Conservation (phyloP, 2,329 filamentous ascomycete genomes). For the Westerdykella sp. region DNA sequence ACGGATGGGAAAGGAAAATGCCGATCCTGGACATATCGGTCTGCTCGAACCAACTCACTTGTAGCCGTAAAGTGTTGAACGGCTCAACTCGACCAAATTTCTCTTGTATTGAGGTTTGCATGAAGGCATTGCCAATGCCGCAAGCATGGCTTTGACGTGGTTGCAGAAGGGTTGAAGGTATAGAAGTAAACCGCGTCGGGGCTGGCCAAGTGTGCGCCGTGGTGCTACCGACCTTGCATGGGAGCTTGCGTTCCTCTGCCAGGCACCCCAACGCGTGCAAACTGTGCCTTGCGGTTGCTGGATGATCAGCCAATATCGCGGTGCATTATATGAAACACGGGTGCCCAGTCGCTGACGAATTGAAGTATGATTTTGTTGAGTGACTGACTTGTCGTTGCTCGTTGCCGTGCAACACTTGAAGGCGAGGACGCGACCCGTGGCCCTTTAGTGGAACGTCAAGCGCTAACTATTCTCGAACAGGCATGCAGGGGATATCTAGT, state of each 20-base stretch:
- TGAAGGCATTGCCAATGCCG: too few relatives aligned
- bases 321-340: conserved; percentile 16
- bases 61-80: too few relatives aligned
- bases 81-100: too few relatives aligned
- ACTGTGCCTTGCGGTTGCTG: conserved; percentile 13
- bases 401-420: conserved; percentile 1
- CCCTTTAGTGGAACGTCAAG: conserved; percentile 1
- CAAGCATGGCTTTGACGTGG: neutral
- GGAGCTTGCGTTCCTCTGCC: conserved; percentile 20
- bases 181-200: conserved; percentile 5
- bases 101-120: too few relatives aligned
- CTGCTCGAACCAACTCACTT: too few relatives aligned
- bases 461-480: conserved; percentile 3
- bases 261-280: conserved; percentile 20
- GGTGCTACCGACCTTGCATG: conserved; percentile 29
- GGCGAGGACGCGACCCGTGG: conserved; percentile 18
- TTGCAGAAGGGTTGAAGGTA: conserved; percentile 1
- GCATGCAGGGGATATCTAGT: neutral
- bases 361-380: conserved; percentile 3
- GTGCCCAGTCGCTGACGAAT: conserved; percentile 3
- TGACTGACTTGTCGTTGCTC: too few relatives aligned
- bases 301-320: conserved; percentile 5
- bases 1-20: too few relatives aligned
- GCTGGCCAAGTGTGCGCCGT: neutral
- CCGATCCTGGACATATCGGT: too few relatives aligned